Base-by-base conservation (phyloP, 345 rosid species). In the Stellera chamaejasme region DNA sequence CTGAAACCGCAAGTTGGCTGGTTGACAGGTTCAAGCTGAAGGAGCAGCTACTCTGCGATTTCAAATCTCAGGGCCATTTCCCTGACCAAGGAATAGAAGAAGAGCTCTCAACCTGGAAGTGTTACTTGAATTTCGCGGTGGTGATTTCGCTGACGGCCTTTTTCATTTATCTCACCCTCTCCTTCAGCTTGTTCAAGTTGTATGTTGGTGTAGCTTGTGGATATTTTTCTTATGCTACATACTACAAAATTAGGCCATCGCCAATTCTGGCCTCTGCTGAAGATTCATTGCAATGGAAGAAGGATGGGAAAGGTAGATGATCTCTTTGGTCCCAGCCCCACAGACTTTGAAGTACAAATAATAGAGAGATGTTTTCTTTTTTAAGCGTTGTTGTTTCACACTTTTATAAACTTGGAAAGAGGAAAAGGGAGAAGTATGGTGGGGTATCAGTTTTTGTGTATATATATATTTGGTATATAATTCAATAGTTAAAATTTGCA, bases 151-250 rank as follows among this genome's bases (percentile, higher is more conserved):
- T 79, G 70, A 88, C 90, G 44, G 63, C 71, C 57, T 1, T 76
- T 8, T 84, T 87, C 57, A 48, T 72, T 26, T 83, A 81, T 36
- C 83, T 88, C 14, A 83, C 87, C 65, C 49, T 85, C 56, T 70
- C 79, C 47, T 77, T 78, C 48, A 58, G 65, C 42, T 73, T 74
- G 73, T 83, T 64, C 65, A 85, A 68, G 72, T 63, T 74, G 49
- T 85, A 85, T 61, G 94, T 79, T 64, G 72, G 49, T 69, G 56
- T 81, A 63, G 76, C 88, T 42, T 83, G 83, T 73, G 58, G 65
- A 27, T 79, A 59, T 56, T 74, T 88, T 54, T 45, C 82, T 55
- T 68, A 52, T 58, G 84, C 77, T 55, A 83, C 86, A 36, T 60
- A 66, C 69, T 76, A 68, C 47, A 72, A 76, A 45, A 51, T 86